Conservation (phyloP, 1,139 yeast genomes). For the Sugiyamaella pinicola region DNA sequence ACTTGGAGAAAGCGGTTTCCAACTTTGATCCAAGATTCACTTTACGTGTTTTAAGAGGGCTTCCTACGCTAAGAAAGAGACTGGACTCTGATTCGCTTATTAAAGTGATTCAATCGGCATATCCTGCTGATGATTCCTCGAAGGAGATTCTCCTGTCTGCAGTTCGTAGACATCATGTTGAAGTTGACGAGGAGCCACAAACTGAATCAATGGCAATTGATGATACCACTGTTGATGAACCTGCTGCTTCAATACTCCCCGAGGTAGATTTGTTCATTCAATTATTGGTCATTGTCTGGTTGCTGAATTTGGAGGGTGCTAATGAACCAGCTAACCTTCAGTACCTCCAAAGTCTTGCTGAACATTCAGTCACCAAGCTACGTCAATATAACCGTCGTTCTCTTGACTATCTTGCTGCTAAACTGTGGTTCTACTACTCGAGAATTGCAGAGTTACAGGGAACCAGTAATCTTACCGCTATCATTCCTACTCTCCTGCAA, state of each 20-base stretch:
- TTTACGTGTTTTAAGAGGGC: constrained; percentile 80
- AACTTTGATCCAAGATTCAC: constrained; percentile 85
- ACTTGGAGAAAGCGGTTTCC: constrained; percentile 69
- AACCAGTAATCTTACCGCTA: constrained; percentile 53
- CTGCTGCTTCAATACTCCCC: constrained; percentile 51
- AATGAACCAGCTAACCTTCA: constrained; percentile 27
- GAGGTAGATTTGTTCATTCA: constrained; percentile 83
- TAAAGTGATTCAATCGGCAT: constrained; percentile 55
- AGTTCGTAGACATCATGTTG: constrained; percentile 29
- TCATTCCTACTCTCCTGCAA: constrained; percentile 67
- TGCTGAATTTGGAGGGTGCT: constrained; percentile 60
- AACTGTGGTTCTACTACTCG: constrained; percentile 88
- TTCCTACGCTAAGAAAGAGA: constrained; percentile 71
- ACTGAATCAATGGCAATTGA: constrained; percentile 28
- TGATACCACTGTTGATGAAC: constrained; percentile 9
- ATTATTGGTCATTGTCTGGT: constrained; percentile 71
- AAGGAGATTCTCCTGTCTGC: constrained; percentile 49
- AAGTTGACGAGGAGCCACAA: constrained; percentile 20
- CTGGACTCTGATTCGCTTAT: constrained; percentile 58
- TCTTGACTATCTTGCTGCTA: constrained; percentile 83
- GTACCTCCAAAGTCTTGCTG: constrained; percentile 31
- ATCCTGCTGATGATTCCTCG: constrained; percentile 52
- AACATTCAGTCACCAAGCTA: constrained; percentile 58
- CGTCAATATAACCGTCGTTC: constrained; percentile 75
- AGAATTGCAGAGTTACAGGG: constrained; percentile 68